Percentiles rank a stretch among this genome's conserved stretches.
These are phyloP conservation scores for Mortierella sp. DNA, from an alignment of 371 early-diverging fungal species.

Conservation along the genomic window DNA sequence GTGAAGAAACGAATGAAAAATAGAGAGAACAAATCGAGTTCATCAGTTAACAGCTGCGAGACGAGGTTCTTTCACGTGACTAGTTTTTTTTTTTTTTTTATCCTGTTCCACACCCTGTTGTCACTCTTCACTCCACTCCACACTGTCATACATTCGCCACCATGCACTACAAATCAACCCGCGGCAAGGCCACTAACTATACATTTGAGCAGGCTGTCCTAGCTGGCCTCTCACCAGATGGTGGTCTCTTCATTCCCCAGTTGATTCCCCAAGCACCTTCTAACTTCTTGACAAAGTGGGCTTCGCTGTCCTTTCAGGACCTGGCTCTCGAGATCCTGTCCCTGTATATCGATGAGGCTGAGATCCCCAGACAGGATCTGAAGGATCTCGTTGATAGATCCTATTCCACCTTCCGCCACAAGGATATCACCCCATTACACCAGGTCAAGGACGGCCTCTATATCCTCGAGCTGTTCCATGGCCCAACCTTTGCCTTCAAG, in stretches of 20 bases:
- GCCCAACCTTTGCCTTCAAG: conserved; percentile 98
- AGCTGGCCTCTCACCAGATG: conserved; percentile 93
- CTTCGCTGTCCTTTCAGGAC: conserved; percentile 78
- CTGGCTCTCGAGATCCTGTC: conserved; percentile 89
- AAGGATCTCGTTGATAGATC: conserved; percentile 72
- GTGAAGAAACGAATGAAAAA: neutral
- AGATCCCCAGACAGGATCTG: conserved; percentile 84
- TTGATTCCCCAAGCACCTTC: conserved; percentile 75
- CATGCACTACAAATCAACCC: conserved; percentile 92
- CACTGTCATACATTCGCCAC: conserved; percentile 1
- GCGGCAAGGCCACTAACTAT: conserved; percentile 78
- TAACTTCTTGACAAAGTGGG: conserved; percentile 68
- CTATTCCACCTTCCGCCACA: conserved; percentile 83
- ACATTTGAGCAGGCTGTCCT: conserved; percentile 94
- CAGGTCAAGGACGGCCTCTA: conserved; percentile 75
- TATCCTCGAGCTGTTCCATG: conserved; percentile 95
- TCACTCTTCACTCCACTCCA: conserved; percentile 1
- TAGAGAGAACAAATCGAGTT: neutral
- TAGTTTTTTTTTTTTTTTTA: too few relatives aligned
- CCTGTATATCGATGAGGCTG: conserved; percentile 80
- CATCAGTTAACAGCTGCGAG: too few relatives aligned
- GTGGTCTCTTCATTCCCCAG: conserved; percentile 95
- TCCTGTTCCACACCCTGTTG: too few relatives aligned
- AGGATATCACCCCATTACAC: conserved; percentile 85
- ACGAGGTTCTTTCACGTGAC: too few relatives aligned